phyloP scores from a whole-genome alignment of 805 yeast genomes.

The Zygotorulaspora danielsina region DNA sequence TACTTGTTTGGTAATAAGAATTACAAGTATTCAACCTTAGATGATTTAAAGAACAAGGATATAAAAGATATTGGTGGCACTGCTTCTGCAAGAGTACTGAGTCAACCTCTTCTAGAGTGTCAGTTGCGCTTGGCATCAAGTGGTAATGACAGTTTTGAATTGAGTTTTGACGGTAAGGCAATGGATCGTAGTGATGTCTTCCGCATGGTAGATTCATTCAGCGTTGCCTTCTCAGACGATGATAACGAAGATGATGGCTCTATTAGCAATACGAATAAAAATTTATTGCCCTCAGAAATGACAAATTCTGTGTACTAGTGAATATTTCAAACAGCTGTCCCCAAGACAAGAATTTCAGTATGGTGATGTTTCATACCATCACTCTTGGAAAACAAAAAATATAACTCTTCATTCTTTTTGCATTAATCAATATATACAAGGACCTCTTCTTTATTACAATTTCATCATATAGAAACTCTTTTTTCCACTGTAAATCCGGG shows the following conservation, averaged over 20 bases:
- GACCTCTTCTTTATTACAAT: conserved; percentile 7
- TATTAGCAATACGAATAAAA: conserved; percentile 11
- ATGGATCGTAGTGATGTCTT: conserved; percentile 42
- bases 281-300: conserved; percentile 19
- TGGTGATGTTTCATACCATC: no score
- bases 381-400: neutral
- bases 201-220: conserved; percentile 39
- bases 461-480: conserved; percentile 15
- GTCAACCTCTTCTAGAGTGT: conserved; percentile 3
- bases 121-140: conserved; percentile 17
- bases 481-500: conserved; percentile 59
- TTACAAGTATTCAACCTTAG: conserved; percentile 7
- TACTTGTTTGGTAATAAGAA: conserved; percentile 11
- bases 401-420: neutral
- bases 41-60: conserved; percentile 8
- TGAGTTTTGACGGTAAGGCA: conserved; percentile 46
- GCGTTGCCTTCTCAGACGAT: conserved; percentile 37
- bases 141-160: conserved; percentile 35
- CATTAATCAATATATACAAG: conserved; percentile 11
- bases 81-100: conserved; percentile 4
- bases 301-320: conserved; percentile 13
- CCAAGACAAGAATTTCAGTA: no score
- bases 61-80: conserved; percentile 5
- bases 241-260: conserved; percentile 25
- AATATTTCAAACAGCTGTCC: neutral